Evolutionary conservation across 2,329 filamentous ascomycete species (phyloP).

Genomic region (Cryphonectria japonica): DNA sequence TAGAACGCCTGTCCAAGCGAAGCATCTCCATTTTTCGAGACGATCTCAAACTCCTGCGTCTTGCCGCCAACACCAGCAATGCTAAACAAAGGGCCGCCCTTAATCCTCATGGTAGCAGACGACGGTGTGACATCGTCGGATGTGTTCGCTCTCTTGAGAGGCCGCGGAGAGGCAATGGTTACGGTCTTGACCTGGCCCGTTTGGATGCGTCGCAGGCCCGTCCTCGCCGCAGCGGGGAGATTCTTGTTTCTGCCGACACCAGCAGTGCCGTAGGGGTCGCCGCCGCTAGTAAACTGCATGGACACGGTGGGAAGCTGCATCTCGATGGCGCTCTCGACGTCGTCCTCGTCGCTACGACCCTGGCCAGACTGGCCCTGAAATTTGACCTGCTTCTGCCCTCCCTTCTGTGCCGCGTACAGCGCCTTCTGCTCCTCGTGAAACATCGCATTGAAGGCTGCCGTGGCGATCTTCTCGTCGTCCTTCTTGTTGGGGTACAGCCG

Average conservation of each 20-base stretch:
- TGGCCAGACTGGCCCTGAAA: not conserved
- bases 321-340: slow-evolving; percentile 16
- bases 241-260: slow-evolving; percentile 8
- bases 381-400: not conserved
- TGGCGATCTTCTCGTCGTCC: slow-evolving; percentile 27
- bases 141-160: slow-evolving; percentile 21
- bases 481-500: slow-evolving; percentile 26
- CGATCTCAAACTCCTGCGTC: slow-evolving; percentile 30
- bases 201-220: slow-evolving; percentile 24
- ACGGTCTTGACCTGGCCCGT: slow-evolving; percentile 29
- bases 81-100: slow-evolving; percentile 19
- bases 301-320: slow-evolving; percentile 12
- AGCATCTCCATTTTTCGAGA: slow-evolving; percentile 14
- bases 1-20: slow-evolving; percentile 24
- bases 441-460: slow-evolving; percentile 26
- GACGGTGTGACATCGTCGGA: slow-evolving; percentile 11
- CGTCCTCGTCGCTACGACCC: slow-evolving; percentile 8
- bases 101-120: slow-evolving; percentile 19
- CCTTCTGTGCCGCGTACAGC: slow-evolving; percentile 9
- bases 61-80: slow-evolving; percentile 25
- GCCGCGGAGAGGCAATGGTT: slow-evolving; percentile 19
- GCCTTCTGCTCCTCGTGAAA: slow-evolving; percentile 27
- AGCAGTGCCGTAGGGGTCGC: not conserved
- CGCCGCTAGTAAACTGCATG: slow-evolving; percentile 2
- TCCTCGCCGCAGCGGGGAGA: slow-evolving; percentile 10